phyloP scores from a whole-genome alignment of 148 eudicot genomes.

The Rhododendron kiyosumense region DNA sequence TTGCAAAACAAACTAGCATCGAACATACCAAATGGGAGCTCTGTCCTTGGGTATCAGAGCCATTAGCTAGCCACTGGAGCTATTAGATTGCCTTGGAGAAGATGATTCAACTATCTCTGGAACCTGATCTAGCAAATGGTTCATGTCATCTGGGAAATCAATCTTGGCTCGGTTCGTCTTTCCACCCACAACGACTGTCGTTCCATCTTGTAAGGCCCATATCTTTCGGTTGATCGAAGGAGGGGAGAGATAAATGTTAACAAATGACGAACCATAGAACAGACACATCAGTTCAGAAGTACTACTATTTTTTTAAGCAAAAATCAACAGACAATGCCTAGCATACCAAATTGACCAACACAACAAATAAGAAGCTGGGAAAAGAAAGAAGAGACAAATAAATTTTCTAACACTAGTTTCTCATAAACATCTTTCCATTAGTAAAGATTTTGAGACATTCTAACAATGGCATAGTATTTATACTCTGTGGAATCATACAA shows the following conservation, averaged over 20 bases:
- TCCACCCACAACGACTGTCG: slow-evolving; percentile 78
- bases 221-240: slow-evolving; percentile 35
- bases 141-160: slow-evolving; percentile 72
- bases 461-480: background rate
- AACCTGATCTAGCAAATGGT: slow-evolving; percentile 66
- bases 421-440: background rate
- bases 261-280: background rate
- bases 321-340: background rate
- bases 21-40: background rate
- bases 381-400: background rate
- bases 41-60: background rate
- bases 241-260: slow-evolving; percentile 10
- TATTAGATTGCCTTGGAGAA: slow-evolving; percentile 24
- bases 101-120: slow-evolving; percentile 71
- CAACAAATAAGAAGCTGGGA: background rate
- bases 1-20: background rate
- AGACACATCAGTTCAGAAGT: background rate
- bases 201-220: slow-evolving; percentile 98
- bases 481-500: background rate
- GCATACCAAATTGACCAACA: background rate
- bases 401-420: background rate
- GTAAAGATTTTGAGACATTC: background rate
- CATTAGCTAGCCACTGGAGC: slow-evolving; percentile 33
- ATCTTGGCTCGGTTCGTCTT: slow-evolving; percentile 88
- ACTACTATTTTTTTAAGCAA: background rate